A percentile compares a stretch with the other conserved stretches of the same genome.
Conservation (phyloP, 768 basidiomycete genomes). For the Suillus subaureus region DNA sequence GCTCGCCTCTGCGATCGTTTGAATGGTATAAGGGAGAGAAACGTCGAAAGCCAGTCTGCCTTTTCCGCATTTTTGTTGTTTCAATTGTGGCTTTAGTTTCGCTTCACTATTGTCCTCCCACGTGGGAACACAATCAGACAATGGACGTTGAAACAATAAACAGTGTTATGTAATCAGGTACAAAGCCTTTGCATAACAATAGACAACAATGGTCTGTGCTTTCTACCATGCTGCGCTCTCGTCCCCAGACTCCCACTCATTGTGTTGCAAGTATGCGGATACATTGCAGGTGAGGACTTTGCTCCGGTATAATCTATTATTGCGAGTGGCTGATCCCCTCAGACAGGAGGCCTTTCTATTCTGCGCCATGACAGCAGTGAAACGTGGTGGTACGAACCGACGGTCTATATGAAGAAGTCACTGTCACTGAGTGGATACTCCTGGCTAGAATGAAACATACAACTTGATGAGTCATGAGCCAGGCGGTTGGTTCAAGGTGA, state of each 20-base stretch:
- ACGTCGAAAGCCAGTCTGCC: slow-evolving; percentile 9
- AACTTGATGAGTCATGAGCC: not conserved
- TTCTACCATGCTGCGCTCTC: no score
- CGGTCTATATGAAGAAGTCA: not conserved
- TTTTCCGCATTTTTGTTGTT: slow-evolving; percentile 26
- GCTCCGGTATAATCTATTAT: not conserved
- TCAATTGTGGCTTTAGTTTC: slow-evolving; percentile 16
- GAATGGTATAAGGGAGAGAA: slow-evolving; percentile 18
- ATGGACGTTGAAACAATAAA: slow-evolving; percentile 14
- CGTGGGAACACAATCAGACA: slow-evolving; percentile 29
- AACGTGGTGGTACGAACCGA: not conserved
- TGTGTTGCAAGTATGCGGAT: not conserved
- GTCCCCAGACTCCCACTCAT: not conserved
- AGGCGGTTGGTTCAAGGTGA: not conserved
- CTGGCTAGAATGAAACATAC: not conserved
- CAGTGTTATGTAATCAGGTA: slow-evolving; percentile 12
- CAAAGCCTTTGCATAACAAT: slow-evolving; percentile 25
- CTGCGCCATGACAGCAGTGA: not conserved
- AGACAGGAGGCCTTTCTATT: not conserved
- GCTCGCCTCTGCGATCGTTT: slow-evolving; percentile 4
- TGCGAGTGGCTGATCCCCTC: not conserved
- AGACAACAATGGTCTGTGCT: slow-evolving; percentile 16
- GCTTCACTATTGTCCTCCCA: slow-evolving; percentile 23
- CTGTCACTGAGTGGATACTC: not conserved
- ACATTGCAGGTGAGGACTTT: not conserved